Percentiles rank a stretch among this genome's conserved stretches.
These are phyloP conservation scores for Anisodus acutangulus DNA, from an alignment of 257 asterid genomes.

Conservation along the genomic window DNA sequence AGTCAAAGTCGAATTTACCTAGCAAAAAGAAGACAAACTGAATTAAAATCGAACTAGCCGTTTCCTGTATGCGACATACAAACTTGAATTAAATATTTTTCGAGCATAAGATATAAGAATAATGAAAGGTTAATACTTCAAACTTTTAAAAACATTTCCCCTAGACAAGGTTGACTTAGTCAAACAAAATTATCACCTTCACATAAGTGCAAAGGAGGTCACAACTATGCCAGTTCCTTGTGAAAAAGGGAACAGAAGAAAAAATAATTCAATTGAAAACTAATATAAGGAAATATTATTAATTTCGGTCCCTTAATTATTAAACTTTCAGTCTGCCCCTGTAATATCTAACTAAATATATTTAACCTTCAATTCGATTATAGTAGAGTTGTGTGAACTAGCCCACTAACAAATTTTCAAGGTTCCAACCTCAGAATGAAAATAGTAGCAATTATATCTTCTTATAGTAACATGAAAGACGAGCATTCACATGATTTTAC, in stretches of 20 bases:
- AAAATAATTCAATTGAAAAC: not conserved
- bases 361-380: not conserved
- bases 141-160: conserved; percentile 1
- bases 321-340: not conserved
- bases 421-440: not conserved
- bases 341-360: not conserved
- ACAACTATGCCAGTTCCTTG: not conserved
- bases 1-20: not conserved
- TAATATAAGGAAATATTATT: not conserved
- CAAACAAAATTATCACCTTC: not conserved
- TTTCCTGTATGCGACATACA: not conserved
- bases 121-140: not conserved
- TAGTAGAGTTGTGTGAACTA: not conserved
- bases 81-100: not conserved
- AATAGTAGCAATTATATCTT: not conserved
- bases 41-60: not conserved
- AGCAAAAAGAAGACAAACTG: not conserved
- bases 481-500: not conserved
- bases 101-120: not conserved
- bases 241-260: not conserved
- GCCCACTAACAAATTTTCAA: not conserved
- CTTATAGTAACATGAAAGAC: not conserved
- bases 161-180: not conserved
- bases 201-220: not conserved
- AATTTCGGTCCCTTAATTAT: not conserved